phyloP scores from a whole-genome alignment of 148 eudicot genomes.

The Heliamphora exappendiculata region DNA sequence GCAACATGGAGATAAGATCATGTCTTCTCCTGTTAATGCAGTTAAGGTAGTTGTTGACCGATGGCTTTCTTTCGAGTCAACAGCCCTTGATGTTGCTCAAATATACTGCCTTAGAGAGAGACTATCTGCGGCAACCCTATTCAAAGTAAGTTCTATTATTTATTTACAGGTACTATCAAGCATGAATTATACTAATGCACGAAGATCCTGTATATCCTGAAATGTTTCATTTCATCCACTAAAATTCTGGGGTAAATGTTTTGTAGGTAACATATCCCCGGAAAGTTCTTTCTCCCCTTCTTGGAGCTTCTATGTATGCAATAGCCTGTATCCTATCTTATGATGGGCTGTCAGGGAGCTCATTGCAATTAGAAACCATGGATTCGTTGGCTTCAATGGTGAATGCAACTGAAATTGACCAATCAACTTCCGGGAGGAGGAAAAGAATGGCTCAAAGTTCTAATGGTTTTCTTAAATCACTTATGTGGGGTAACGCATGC shows the following conservation, averaged over 20 bases:
- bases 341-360: constrained; percentile 59
- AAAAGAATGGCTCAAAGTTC: constrained; percentile 18
- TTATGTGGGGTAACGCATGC: neutral
- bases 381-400: constrained; percentile 50
- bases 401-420: constrained; percentile 37
- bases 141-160: constrained; percentile 42
- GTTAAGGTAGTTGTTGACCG: constrained; percentile 74
- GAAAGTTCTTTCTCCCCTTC: constrained; percentile 49
- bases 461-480: constrained; percentile 24
- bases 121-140: constrained; percentile 65
- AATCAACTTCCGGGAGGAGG: constrained; percentile 19
- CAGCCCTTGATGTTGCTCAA: constrained; percentile 90
- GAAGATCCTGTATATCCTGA: neutral
- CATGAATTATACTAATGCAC: neutral
- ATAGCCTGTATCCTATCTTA: constrained; percentile 51
- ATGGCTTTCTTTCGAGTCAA: constrained; percentile 67
- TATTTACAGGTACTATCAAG: neutral
- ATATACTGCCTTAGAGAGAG: constrained; percentile 95
- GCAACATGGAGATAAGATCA: constrained; percentile 35
- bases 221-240: neutral
- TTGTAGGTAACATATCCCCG: constrained; percentile 55
- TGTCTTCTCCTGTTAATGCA: constrained; percentile 67
- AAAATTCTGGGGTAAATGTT: constrained; percentile 5
- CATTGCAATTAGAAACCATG: constrained; percentile 27
- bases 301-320: constrained; percentile 57